Conservation (phyloP, 1,284 basidiomycete species). For the Sutorius eximius region DNA sequence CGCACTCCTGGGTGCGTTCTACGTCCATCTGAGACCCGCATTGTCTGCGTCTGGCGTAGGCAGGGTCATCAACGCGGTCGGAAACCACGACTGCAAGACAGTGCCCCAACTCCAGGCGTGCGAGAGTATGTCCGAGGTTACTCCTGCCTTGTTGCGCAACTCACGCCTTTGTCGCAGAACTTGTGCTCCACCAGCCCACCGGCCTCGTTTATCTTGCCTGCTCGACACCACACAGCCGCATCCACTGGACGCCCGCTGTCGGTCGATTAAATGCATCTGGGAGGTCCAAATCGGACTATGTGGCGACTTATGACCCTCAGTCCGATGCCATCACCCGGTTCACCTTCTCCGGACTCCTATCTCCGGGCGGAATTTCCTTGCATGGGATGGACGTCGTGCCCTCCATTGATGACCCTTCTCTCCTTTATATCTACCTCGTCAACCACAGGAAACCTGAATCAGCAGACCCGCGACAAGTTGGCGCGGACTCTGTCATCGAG, state of each 20-base stretch:
- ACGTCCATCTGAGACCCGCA: conserved; percentile 44
- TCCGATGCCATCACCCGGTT: conserved; percentile 50
- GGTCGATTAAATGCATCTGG: conserved; percentile 46
- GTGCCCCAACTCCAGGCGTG: conserved; percentile 61
- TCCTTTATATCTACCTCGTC: conserved; percentile 64
- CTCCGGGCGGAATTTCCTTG: conserved; percentile 49
- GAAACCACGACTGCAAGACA: conserved; percentile 47
- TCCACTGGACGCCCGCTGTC: conserved; percentile 56
- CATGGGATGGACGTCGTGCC: conserved; percentile 76
- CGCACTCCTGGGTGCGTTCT: conserved; percentile 31
- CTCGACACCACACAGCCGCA: conserved; percentile 51
- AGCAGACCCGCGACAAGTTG: conserved; percentile 43
- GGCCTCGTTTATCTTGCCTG: conserved; percentile 73
- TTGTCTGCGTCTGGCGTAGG: conserved; percentile 44
- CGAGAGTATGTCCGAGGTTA: conserved; percentile 49
- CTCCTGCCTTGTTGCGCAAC: background rate
- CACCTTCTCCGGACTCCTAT: conserved; percentile 40
- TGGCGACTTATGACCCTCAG: conserved; percentile 60
- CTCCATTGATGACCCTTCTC: conserved; percentile 46
- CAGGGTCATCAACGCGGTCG: conserved; percentile 43
- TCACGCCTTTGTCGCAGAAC: conserved; percentile 40
- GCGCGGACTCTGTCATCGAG: conserved; percentile 72
- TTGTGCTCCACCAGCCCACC: conserved; percentile 53
- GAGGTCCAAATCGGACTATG: conserved; percentile 50
- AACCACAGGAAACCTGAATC: conserved; percentile 59